Evolutionary conservation across 495 filamentous ascomycete genomes (phyloP), one percentile per base, ranked within the genome.

Genomic region (Penicillium manginii): DNA sequence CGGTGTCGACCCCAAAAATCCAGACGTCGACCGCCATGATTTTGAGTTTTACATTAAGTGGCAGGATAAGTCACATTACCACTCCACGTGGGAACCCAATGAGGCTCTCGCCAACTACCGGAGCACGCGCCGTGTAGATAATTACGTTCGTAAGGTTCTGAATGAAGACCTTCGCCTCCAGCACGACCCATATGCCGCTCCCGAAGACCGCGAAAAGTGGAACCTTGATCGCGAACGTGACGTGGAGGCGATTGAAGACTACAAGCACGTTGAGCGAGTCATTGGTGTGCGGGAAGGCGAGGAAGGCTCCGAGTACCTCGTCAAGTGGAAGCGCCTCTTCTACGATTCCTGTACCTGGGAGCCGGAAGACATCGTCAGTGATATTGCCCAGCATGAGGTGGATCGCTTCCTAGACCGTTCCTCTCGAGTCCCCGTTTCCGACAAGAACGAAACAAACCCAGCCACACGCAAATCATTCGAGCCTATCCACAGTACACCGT

Each of bases 281-380:
- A 96, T 99, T 70, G 88, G 87, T 46, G 81, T 84, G 54, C 85
- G 88, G 37, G 85, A 90, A 54, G 86, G 86, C 5, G 90, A 92
- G 3, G 87, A 91, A 4, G 90, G 83, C 18, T 51, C 79, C 0
- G 88, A 97, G 69, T 97, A 98, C 70, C 87, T 87, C 63, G 86
- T 98, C 67, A 98, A 98, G 72, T 99, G 94, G 87, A 84, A 78
- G 71, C 88, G 91, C 6, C 81, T 96, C 21, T 86, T 86, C 51
- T 98, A 98, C 71, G 93, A 97, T 62, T 85, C 83, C 26, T 96
- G 89, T 78, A 99, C 94, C 15, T 99, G 94, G 94, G 94, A 99
- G 68, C 71, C 73, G n/a, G 89, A 85, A 17, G 78, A 85, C 7
- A 75, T 96, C 17, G 78, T 98, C 61, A 88, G 85, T 65, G 75